Evolutionary conservation across 306 rosid species (phyloP), one percentile per base, ranked within the genome.

Genomic region (Cicer yamashitae): DNA sequence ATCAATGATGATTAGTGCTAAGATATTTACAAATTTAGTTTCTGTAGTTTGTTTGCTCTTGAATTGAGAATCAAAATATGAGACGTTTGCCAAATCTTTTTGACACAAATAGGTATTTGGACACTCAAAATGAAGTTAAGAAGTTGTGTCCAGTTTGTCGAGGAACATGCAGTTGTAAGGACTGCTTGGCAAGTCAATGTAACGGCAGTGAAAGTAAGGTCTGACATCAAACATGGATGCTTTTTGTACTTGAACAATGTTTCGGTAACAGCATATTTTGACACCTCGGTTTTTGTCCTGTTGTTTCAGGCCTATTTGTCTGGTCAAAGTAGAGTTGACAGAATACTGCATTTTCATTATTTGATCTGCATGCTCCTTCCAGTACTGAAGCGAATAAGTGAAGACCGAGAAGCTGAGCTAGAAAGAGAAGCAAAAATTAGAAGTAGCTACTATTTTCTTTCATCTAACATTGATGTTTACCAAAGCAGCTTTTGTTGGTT

Each of bases 361-460:
- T 76, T 96, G 85, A 88, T 92, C 72, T 96, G 93, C 79, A 89
- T 89, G 88, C 98, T 96, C 60, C 99, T 92, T 71, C 99, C 99
- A 13, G 66, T 89, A 47, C 72, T 96, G 69, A 96, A 92, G 82
- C 81, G 84, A 86, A 75, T 96, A 78, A 89, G 79, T 83, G 71
- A 83, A 80, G 90, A 92, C 59, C 87, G 71, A 81, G 83, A 81
- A 75, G 75, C 69, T 68, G 96, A 90, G 77, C 72, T 96, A 41
- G 93, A 90, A 86, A 70, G 79, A 67, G 96, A 92, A 89, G 94
- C 93, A 73, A 90, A 56, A 73, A 17, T 74, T 44, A 87, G 78
- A 86, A 98, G 99, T 96, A 65, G 62, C 44, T 13, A 51, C 44
- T 13, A 51, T 39, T 54, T 72, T 71, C 53, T 41, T 58, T 84